Base-by-base conservation (phyloP, 2,329 filamentous ascomycete genomes). In the Fusarium graminum region DNA sequence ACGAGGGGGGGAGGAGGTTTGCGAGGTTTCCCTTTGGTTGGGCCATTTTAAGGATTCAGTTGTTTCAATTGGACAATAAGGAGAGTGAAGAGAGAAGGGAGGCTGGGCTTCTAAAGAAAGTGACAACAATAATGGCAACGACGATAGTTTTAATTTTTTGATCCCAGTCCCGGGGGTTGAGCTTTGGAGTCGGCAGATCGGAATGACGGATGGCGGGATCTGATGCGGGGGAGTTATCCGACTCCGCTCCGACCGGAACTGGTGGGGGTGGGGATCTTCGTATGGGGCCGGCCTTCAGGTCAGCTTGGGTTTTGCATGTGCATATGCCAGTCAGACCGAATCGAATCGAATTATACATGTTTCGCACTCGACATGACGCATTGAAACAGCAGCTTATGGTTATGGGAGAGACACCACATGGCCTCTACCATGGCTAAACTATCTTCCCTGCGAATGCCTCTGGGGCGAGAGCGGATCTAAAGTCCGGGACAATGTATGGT, bases 1-100 rank as follows among this genome's bases (percentile, higher is more conserved):
- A 97, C 66, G 89, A 91, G 22, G 89, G 86, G 0, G 94, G 94
- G 41, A 98, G 88, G 67, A 98, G 87, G 77, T 97, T 88, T 73
- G 81, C 80, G 51, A 84, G 80, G 47, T 76, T 75, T 77, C 83
- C 83, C 65, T 81, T 79, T 3, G 67, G 54, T 19, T 64, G 53
- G 7, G 68, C 45, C 68, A 72, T 72, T 46, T 43, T 56, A 40
- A 36, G 25, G 19, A 39, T 19, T 39, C n/a, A 26, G 12, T 11
- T 16, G 22, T 30, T 25, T 28, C n/a, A 22, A 46, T 41, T 38
- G 28, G 25, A 12, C n/a, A 34, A 25, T 16, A 14, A 40, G n/a
- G 40, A 40, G 13, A 29, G 8, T 12, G 28, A 14, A 43, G 19
- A 22, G 16, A 46, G n/a, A 9, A 29, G 25, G 32, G 19, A 22